These are phyloP conservation scores for Tuber indicum DNA, from an alignment of 495 filamentous ascomycete species.

Conservation along the genomic window DNA sequence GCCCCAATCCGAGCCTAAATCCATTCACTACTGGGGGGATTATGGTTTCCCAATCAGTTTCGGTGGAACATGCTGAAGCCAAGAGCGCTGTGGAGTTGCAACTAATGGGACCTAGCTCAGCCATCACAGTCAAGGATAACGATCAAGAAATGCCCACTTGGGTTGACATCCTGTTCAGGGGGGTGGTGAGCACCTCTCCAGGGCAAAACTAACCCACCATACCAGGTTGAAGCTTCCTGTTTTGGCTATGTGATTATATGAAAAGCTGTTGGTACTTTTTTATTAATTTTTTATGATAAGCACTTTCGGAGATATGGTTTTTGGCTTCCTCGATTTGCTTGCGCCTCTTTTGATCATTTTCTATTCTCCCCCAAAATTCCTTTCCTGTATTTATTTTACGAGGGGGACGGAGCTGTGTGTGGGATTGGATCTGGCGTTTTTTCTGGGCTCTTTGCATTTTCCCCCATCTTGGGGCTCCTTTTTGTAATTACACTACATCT, in stretches of 20 bases:
- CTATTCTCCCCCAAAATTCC: not conserved
- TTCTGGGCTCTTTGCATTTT: conserved; percentile 1
- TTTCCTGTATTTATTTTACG: not conserved
- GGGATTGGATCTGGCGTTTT: not conserved
- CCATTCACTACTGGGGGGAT: conserved; percentile 35
- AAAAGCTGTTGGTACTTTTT: not conserved
- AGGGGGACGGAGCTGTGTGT: not conserved
- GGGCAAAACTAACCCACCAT: not conserved
- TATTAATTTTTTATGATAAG: not conserved
- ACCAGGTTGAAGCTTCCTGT: not conserved
- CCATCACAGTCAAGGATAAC: conserved; percentile 30
- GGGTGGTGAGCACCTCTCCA: conserved; percentile 11
- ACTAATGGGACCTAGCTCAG: conserved; percentile 31
- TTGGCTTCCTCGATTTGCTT: not conserved
- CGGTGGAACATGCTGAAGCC: conserved; percentile 32
- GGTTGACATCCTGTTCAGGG: conserved; percentile 27
- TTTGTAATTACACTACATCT: not conserved
- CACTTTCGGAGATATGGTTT: not conserved
- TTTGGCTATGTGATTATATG: not conserved
- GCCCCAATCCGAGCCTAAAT: conserved; percentile 9
- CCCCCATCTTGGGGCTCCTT: not conserved
- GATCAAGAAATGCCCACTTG: conserved; percentile 32
- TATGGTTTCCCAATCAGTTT: conserved; percentile 38
- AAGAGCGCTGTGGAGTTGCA: conserved; percentile 32
- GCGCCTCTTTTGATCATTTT: not conserved